phyloP scores from a whole-genome alignment of 1,284 basidiomycete genomes.

The Erythrobasidium hasegawianum region DNA sequence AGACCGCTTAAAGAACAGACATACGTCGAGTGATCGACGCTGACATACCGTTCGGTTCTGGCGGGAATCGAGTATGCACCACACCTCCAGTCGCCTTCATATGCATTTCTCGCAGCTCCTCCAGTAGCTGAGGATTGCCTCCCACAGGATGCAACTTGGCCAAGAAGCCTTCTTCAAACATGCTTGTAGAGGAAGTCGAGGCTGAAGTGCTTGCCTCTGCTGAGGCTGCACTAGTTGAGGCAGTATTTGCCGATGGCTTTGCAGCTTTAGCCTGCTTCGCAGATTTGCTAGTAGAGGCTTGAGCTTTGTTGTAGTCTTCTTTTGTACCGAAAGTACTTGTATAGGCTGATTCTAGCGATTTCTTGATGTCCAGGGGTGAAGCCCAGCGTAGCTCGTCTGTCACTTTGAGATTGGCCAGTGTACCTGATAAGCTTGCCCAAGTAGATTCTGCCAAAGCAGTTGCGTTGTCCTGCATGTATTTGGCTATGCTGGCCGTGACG shows the following conservation, averaged over 20 bases:
- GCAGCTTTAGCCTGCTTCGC: conserved; percentile 35
- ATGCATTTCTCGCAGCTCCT: conserved; percentile 74
- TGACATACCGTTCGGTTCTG: conserved; percentile 89
- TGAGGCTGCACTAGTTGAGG: conserved; percentile 52
- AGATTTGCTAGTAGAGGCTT: conserved; percentile 58
- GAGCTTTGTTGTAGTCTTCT: conserved; percentile 40
- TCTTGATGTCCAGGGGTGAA: conserved; percentile 81
- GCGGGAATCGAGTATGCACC: conserved; percentile 95
- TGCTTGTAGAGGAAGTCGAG: conserved; percentile 58
- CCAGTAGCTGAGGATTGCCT: conserved; percentile 82
- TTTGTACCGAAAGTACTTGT: conserved; percentile 73
- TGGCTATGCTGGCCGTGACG: conserved; percentile 60
- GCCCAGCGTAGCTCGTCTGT: conserved; percentile 80
- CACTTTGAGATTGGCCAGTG: conserved; percentile 67
- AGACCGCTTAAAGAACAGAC: background rate
- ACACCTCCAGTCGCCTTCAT: conserved; percentile 73
- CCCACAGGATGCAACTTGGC: conserved; percentile 90
- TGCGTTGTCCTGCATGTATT: conserved; percentile 56
- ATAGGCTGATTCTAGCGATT: conserved; percentile 74
- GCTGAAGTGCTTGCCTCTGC: conserved; percentile 42
- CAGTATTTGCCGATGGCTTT: conserved; percentile 55
- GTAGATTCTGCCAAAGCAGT: conserved; percentile 51
- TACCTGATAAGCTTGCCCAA: conserved; percentile 70
- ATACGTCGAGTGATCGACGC: background rate
- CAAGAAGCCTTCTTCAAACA: conserved; percentile 94